Base-by-base conservation (phyloP, 805 yeast species). In the Diddensiella transvaalensis region DNA sequence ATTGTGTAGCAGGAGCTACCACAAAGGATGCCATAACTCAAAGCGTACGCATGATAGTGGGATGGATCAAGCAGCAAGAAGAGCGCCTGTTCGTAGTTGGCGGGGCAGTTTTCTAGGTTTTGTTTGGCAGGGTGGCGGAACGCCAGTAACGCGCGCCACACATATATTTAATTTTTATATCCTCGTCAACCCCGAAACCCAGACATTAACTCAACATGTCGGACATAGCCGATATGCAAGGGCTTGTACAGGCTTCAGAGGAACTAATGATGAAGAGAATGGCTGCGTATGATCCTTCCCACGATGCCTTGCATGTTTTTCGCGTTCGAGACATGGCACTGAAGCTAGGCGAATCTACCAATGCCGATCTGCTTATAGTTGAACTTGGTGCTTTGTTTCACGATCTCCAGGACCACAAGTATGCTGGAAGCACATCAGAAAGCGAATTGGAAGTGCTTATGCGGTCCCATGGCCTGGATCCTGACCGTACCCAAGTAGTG, bases 31-130 rank as follows among this genome's bases (percentile, higher is more conserved):
- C 76, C 0, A 66, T 89, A 50, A 75, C 84, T 13, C 69, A 69
- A 18, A 80, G 87, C 51, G 82, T 89, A 35, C 73, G 80, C 44
- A 71, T 73, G 18, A 78, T 88, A 11, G 80, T 85, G 5, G 73
- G 73, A 42, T 90, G 96, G 96, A 83, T 95, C 57, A 74, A 77
- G 51, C 79, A 74, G 53, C 77, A 86, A 55, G 85, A 85, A 53
- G 80, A 79, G 46, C 69, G 93, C 35, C 62, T 88, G 30, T 88
- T 87, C 62, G 79, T 85, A 8, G 78, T 80, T 19, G 82, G 81
- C n/a, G 93, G 93, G 1, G 87, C 85, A 0, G 73, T 76, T 0
- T 85, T 80, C 59, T 82, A 55, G 13, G n/a, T n/a, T n/a, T n/a
- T n/a, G n/a, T n/a, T n/a, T n/a, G n/a, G n/a, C n/a, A n/a, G n/a